A percentile compares a stretch with the other conserved stretches of the same genome.
Evolutionary conservation across 129 eudicot genomes (phyloP).

Genomic region (Lactuca sativa): DNA sequence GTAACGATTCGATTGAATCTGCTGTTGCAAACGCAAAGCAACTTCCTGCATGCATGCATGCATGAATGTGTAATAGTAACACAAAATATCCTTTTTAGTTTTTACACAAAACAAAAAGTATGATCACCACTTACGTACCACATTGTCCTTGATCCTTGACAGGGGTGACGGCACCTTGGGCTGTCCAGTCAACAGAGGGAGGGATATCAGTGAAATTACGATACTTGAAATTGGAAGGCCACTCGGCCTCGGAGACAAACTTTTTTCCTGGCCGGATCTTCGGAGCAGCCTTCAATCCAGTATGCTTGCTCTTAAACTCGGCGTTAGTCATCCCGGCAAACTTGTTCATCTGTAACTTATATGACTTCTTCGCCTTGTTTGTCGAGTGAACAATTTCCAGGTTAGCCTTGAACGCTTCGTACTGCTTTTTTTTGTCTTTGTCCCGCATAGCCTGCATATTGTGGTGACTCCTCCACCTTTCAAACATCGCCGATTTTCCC

Average conservation of each 20-base stretch:
- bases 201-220: too few species aligned
- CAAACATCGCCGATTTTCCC: constrained; percentile 54
- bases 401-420: constrained; percentile 64
- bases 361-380: constrained; percentile 73
- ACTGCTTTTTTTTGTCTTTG: constrained; percentile 57
- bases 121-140: too few species aligned
- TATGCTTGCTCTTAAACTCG: constrained; percentile 55
- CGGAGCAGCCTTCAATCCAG: constrained; percentile 49
- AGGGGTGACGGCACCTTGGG: constrained; percentile 32
- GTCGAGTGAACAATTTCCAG: constrained; percentile 50
- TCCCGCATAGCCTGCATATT: constrained; percentile 42
- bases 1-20: too few species aligned
- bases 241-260: too few species aligned
- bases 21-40: too few species aligned
- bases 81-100: too few species aligned
- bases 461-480: constrained; percentile 82
- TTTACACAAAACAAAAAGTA: too few species aligned
- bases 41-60: too few species aligned
- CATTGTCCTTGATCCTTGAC: constrained; percentile 72
- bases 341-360: constrained; percentile 72
- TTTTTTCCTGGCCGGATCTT: not conserved
- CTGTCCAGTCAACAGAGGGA: too few species aligned
- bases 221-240: too few species aligned
- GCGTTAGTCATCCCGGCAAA: constrained; percentile 74
- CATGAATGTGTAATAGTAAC: too few species aligned